Base-by-base conservation (phyloP, 345 rosid species). In the Sisymbrium irio region DNA sequence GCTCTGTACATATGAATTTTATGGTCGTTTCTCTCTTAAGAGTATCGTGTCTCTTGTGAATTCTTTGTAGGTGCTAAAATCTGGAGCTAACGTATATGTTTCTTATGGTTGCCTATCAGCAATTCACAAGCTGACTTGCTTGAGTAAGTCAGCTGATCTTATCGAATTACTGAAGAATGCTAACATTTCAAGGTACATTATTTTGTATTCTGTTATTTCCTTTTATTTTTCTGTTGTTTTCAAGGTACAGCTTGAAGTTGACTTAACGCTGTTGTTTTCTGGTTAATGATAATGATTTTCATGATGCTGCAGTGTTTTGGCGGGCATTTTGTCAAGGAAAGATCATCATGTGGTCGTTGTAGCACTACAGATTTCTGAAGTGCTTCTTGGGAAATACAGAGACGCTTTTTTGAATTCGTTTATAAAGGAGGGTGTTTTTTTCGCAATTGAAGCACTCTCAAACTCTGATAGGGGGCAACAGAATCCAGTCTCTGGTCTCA, bases 351-450 rank as follows among this genome's bases (percentile, higher is more conserved):
- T 94, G 46, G 73, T 91, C 64, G 77, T 88, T 64, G 83, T 87
- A 67, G 92, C 93, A 27, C 82, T 94, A 37, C 83, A 84, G 77
- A 83, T 94, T 75, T 80, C 87, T 35, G 92, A 94, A 70, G 83
- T 79, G 58, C 77, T 88, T 72, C 85, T 94, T 66, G 86, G 84
- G 80, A 94, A 89, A 86, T 81, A 72, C 73, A 75, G 88, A 58
- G 85, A 87, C 77, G 74, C 73, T 36, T 87, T 85, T 65, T 75
- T 88, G 79, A 83, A 81, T 70, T 81, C 91, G 62, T 94, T 94
- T 71, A 79, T 88, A 19, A 94, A 86, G 80, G 98, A 94, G 75
- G 98, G 98, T 54, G 93, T 89, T 32, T 74, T 86, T 66, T 94
- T 87, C 55, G 90, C 96, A 25, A 82, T 94, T 22, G 89, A 87